These are phyloP conservation scores for Geoglossum cookeanum DNA, from an alignment of 2,329 filamentous ascomycete species.

Conservation along the genomic window DNA sequence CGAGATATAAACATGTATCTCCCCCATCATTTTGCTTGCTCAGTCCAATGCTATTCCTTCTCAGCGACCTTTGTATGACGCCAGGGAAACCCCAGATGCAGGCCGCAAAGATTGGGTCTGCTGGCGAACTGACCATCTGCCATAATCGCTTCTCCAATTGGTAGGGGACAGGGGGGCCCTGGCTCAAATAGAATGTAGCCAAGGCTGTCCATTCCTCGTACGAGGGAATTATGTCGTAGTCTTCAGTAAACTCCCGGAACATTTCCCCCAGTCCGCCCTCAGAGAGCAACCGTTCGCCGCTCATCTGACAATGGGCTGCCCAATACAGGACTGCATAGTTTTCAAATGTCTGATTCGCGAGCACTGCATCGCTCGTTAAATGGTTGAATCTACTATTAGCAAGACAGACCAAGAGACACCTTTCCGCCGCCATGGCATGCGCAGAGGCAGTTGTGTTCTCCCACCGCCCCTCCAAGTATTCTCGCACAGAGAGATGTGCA, in stretches of 20 bases:
- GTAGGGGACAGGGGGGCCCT: background rate
- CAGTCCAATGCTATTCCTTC: background rate
- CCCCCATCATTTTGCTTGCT: background rate
- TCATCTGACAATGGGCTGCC: background rate
- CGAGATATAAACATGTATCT: background rate
- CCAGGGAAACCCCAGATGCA: background rate
- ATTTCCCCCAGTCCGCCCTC: background rate
- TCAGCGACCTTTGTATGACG: background rate
- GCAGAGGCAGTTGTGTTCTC: background rate
- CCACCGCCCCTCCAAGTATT: slow-evolving; percentile 13
- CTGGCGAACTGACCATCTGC: background rate
- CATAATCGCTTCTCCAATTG: background rate
- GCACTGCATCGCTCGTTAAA: background rate
- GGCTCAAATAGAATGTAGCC: background rate
- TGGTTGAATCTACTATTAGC: background rate
- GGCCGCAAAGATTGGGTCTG: background rate
- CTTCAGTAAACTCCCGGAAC: background rate
- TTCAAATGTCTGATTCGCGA: background rate
- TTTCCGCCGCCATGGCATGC: background rate
- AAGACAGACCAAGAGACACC: background rate
- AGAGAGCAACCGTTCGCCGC: background rate
- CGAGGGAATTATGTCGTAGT: background rate
- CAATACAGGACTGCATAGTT: background rate
- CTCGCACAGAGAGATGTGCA: slow-evolving; percentile 17
- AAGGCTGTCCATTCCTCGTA: background rate